These are phyloP conservation scores for Domatiomyces globalis DNA, from an alignment of 2,329 filamentous ascomycete genomes.

Conservation along the genomic window DNA sequence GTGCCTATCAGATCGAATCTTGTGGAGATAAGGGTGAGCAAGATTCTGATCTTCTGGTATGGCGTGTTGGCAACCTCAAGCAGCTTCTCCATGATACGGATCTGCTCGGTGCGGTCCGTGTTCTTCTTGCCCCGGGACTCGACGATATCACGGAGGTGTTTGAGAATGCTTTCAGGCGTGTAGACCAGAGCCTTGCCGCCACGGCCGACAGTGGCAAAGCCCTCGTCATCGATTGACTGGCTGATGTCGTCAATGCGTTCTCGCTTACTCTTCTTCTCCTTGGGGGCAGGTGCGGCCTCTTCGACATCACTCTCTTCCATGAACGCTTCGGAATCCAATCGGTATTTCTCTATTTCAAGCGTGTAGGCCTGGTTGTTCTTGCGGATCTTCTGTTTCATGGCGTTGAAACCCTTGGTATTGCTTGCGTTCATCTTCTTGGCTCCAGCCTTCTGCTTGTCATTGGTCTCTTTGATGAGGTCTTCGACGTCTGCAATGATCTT, in stretches of 20 bases:
- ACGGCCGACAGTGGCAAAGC: conserved; percentile 77
- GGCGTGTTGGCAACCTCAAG: conserved; percentile 75
- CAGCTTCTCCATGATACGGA: conserved; percentile 93
- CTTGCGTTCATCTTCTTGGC: conserved; percentile 98
- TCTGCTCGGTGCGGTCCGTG: conserved; percentile 87
- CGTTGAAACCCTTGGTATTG: conserved; percentile 85
- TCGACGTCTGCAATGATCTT: conserved; percentile 87
- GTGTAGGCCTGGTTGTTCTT: conserved; percentile 97
- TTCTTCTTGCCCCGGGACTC: conserved; percentile 98
- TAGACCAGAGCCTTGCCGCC: conserved; percentile 81
- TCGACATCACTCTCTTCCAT: conserved; percentile 74
- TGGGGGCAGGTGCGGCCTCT: conserved; percentile 33
- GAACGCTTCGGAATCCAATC: conserved; percentile 69
- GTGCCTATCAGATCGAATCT: conserved; percentile 85
- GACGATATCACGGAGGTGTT: conserved; percentile 83
- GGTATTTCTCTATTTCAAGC: conserved; percentile 73
- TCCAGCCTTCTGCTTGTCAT: conserved; percentile 89
- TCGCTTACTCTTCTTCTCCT: conserved; percentile 30
- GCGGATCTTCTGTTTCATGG: conserved; percentile 95
- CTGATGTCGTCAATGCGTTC: conserved; percentile 38
- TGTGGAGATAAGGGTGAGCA: conserved; percentile 81
- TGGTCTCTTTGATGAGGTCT: conserved; percentile 82
- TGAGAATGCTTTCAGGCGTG: conserved; percentile 95
- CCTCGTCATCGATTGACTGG: conserved; percentile 55
- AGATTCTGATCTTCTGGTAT: conserved; percentile 86